These are phyloP conservation scores for Trypanosomatidae sp. DNA, from an alignment of 208 protist species.

Conservation along the genomic window DNA sequence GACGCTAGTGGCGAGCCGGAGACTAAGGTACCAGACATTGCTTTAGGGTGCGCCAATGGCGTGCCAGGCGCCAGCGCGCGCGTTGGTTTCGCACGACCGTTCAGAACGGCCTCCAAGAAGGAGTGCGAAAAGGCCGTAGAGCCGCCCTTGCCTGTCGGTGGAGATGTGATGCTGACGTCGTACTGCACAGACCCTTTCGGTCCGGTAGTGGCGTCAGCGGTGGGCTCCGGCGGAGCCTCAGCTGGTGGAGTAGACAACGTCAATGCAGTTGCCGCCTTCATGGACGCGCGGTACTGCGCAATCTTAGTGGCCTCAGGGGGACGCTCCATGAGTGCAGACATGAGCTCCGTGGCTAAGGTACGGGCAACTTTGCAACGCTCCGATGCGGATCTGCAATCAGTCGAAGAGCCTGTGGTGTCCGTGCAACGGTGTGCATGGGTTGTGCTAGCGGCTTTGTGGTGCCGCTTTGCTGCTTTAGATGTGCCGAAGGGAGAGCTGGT, in stretches of 20 bases:
- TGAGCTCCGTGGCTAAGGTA: constrained; percentile 49
- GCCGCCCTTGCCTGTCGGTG: not conserved
- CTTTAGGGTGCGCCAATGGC: not conserved
- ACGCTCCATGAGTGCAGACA: constrained; percentile 47
- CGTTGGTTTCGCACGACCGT: constrained; percentile 8
- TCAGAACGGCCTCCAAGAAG: constrained; percentile 22
- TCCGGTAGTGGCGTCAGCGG: not conserved
- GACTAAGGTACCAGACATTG: not conserved
- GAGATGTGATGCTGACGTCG: not conserved
- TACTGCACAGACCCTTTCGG: not conserved
- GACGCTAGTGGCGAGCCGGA: not conserved
- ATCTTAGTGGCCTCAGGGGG: constrained; percentile 32
- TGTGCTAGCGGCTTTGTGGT: not conserved
- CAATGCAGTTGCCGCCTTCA: not conserved
- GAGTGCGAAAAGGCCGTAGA: not conserved
- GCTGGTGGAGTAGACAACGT: constrained; percentile 3
- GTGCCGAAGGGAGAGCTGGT: not conserved
- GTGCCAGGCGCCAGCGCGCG: not conserved
- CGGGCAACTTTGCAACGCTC: constrained; percentile 43
- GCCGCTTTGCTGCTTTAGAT: constrained; percentile 3
- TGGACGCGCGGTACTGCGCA: constrained; percentile 18
- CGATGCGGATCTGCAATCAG: constrained; percentile 1
- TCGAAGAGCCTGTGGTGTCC: not conserved
- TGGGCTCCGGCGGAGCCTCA: not conserved
- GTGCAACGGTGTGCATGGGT: constrained; percentile 1